Evolutionary conservation across 1,284 basidiomycete genomes (phyloP).

Genomic region (Phenoliferia sp.): DNA sequence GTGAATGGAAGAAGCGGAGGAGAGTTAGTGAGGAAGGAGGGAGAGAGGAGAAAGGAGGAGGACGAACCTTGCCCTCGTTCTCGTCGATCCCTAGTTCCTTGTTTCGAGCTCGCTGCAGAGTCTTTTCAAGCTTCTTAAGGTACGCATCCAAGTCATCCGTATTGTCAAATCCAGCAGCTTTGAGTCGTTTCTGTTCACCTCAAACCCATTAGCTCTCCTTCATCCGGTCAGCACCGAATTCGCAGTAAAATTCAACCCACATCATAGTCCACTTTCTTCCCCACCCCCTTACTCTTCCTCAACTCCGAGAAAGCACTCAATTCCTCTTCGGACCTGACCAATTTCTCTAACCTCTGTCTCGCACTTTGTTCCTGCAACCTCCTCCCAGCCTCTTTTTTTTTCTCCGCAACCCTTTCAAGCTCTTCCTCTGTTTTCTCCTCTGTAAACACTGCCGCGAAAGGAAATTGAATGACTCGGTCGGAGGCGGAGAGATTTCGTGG

Average conservation of each 20-base stretch:
- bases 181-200: conserved; percentile 38
- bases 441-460: conserved; percentile 60
- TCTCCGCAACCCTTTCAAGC: conserved; percentile 67
- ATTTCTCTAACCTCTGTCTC: conserved; percentile 73
- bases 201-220: neutral
- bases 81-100: conserved; percentile 65
- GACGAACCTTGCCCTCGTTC: conserved; percentile 47
- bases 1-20: conserved; percentile 45
- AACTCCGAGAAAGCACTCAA: conserved; percentile 67
- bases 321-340: conserved; percentile 70
- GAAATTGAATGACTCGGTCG: conserved; percentile 78
- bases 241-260: conserved; percentile 43
- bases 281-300: conserved; percentile 59
- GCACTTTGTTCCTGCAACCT: conserved; percentile 91
- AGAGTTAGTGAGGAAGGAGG: neutral
- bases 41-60: neutral
- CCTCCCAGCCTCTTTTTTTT: conserved; percentile 74
- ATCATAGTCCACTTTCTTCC: conserved; percentile 70
- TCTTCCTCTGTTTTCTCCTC: conserved; percentile 93
- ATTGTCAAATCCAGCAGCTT: conserved; percentile 65
- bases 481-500: conserved; percentile 60
- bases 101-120: conserved; percentile 62
- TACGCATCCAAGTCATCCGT: conserved; percentile 60
- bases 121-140: conserved; percentile 69
- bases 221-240: no score